Conservation (phyloP, 257 asterid species). For the Linaria vulgaris region DNA sequence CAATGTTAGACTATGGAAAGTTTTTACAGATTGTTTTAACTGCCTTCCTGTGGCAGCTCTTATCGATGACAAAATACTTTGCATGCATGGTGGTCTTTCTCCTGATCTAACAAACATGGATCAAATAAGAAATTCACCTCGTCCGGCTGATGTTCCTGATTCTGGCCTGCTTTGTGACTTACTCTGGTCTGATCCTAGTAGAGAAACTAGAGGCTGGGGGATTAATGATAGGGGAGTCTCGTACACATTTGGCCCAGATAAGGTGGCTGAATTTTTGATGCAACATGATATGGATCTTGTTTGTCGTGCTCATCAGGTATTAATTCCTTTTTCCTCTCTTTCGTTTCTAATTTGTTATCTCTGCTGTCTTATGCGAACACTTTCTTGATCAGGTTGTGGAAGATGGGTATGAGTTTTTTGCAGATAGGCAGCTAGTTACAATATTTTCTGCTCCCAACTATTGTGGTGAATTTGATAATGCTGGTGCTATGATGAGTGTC, state of each 20-base stretch:
- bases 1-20: not conserved
- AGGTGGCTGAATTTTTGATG: slow-evolving; percentile 7
- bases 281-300: slow-evolving; percentile 4
- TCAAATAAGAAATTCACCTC: slow-evolving; percentile 5
- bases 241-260: not conserved
- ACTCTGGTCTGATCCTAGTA: slow-evolving; percentile 9
- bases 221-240: slow-evolving; percentile 14
- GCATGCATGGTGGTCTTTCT: slow-evolving; percentile 2
- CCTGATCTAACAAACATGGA: slow-evolving; percentile 2
- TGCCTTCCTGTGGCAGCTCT: slow-evolving; percentile 6
- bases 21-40: not conserved
- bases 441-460: slow-evolving; percentile 85
- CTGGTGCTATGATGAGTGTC: slow-evolving; percentile 89
- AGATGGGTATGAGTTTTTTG: slow-evolving; percentile 83
- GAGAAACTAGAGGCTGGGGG: slow-evolving; percentile 8
- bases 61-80: not conserved
- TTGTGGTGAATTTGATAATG: slow-evolving; percentile 83
- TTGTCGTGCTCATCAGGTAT: slow-evolving; percentile 5
- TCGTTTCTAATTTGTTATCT: not conserved
- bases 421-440: slow-evolving; percentile 81
- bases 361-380: not conserved
- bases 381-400: slow-evolving; percentile 61
- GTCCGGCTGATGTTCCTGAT: slow-evolving; percentile 6
- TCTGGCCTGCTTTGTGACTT: slow-evolving; percentile 5
- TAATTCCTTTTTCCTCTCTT: not conserved